Evolutionary conservation across 495 filamentous ascomycete species (phyloP), one percentile per base, ranked within the genome.

Genomic region (Neurospora discreta): DNA sequence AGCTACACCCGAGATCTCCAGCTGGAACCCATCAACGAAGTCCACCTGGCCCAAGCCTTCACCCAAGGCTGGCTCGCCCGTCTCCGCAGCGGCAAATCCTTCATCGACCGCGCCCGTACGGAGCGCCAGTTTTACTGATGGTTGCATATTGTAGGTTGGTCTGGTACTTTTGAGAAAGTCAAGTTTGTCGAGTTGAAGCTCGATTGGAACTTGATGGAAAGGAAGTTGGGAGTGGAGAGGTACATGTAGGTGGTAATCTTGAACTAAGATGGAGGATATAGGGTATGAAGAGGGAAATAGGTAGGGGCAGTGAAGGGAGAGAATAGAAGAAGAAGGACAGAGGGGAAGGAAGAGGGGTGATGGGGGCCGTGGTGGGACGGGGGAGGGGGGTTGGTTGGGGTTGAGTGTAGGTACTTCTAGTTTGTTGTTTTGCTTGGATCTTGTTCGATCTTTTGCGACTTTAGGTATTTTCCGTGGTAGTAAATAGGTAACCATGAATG

Each of bases 1-100:
- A n/a, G n/a, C n/a, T 5, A 36, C 33, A 36, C 33, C 33, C 33
- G 6, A 36, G 33, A 3, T 3, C 4, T 5, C 2, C 33, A 36
- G 6, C 33, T 36, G 6, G 33, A 36, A 36, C 73, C 72, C 1
- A 39, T 68, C 18, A 69, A 69, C 2, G 74, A 76, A 0, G 43
- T 46, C 18, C 67, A 73, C 8, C 70, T 78, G 16, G 68, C 77
- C 3, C 76, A 74, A 73, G 16, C 69, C 26, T 78, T 75, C 75
- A 72, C 73, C 0, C 72, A 78, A 60, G 77, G 77, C 16, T 77
- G 77, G 77, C 71, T 75, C 15, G 65, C 71, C 18, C 70, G 75
- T 39, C 58, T 78, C 60, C 40, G 72, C 3, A 71, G 69, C 52
- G 68, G 68, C 0, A 65, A 74, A 5, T 75, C 77, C 36, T 18